These are phyloP conservation scores for Lycium barbarum DNA, from an alignment of 257 asterid genomes.

Conservation along the genomic window DNA sequence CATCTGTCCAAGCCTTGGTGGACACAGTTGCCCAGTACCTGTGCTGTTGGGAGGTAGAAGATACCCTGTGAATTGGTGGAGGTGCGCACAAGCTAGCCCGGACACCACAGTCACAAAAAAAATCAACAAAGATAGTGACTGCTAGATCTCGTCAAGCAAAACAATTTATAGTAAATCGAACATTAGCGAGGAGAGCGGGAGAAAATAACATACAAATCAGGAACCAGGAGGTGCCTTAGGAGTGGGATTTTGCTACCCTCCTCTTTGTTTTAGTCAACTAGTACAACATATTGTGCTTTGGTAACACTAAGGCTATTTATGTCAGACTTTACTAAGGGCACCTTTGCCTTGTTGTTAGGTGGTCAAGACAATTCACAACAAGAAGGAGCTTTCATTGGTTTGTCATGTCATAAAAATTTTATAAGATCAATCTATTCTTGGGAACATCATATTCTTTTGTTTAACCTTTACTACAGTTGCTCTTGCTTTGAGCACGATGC, in stretches of 20 bases:
- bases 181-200: too few relatives aligned
- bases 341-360: background rate
- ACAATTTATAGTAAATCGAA: too few relatives aligned
- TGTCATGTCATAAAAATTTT: background rate
- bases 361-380: background rate
- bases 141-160: too few relatives aligned
- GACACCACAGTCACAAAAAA: too few relatives aligned
- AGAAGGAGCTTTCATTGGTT: background rate
- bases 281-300: background rate
- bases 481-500: background rate
- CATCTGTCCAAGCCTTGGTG: too few relatives aligned
- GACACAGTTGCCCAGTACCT: too few relatives aligned
- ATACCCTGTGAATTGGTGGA: too few relatives aligned
- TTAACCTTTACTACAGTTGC: background rate
- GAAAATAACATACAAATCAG: background rate
- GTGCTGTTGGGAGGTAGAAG: too few relatives aligned
- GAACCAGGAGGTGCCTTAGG: background rate
- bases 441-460: constrained; percentile 1
- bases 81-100: too few relatives aligned
- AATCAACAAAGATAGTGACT: too few relatives aligned
- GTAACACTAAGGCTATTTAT: background rate
- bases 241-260: too few relatives aligned
- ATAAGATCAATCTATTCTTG: background rate
- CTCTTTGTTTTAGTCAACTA: background rate
- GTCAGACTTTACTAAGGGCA: background rate